Conservation (phyloP, 306 rosid genomes). For the Medicago lupulina region DNA sequence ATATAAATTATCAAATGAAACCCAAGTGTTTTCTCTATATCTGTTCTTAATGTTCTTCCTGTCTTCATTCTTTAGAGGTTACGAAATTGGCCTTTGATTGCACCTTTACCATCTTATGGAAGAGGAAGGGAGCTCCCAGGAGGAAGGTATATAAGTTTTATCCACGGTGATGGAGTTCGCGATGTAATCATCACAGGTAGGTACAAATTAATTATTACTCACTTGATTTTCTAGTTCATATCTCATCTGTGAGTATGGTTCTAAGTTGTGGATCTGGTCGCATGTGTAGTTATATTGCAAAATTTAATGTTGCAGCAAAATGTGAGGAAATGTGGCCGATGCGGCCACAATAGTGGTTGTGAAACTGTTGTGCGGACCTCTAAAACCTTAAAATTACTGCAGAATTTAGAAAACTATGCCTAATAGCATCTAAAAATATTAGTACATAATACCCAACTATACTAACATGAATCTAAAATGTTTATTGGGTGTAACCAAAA, state of each 20-base stretch:
- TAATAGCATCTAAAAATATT: neutral
- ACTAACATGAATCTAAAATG: slow-evolving; percentile 7
- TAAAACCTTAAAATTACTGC: no score
- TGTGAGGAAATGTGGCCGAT: neutral
- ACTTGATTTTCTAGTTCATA: slow-evolving; percentile 3
- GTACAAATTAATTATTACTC: slow-evolving; percentile 36
- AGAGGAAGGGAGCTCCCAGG: slow-evolving; percentile 99
- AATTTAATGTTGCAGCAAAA: neutral
- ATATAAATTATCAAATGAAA: no score
- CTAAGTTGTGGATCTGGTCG: neutral
- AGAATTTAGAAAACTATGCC: no score
- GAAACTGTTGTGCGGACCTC: no score
- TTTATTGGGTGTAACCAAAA: neutral
- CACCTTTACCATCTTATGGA: slow-evolving; percentile 97
- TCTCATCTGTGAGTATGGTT: neutral
- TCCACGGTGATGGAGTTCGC: slow-evolving; percentile 75
- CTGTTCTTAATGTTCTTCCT: slow-evolving; percentile 26
- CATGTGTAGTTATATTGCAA: neutral
- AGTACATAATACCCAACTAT: neutral
- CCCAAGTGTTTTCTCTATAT: no score
- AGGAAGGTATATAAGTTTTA: slow-evolving; percentile 82
- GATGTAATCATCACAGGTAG: slow-evolving; percentile 89
- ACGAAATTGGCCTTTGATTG: slow-evolving; percentile 75
- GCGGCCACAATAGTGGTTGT: no score
- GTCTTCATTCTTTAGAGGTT: slow-evolving; percentile 56